Conservation (phyloP, 192 early-diverging fungal species). For the Coemansia sp. region DNA sequence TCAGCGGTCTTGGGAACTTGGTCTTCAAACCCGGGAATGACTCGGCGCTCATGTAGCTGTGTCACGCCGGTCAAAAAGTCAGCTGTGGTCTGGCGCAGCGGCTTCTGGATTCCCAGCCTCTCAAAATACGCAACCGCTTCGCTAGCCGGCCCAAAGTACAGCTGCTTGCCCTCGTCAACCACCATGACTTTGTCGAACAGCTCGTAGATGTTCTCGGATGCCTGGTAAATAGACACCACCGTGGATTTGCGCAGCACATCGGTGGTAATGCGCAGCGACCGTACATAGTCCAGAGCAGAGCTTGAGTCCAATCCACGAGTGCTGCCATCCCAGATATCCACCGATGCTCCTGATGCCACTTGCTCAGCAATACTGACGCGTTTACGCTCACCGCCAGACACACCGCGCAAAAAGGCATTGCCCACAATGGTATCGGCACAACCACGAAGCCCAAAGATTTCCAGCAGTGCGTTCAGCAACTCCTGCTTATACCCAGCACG, state of each 20-base stretch:
- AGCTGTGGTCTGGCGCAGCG: conserved; percentile 56
- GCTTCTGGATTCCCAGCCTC: conserved; percentile 54
- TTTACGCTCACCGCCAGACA: conserved; percentile 80
- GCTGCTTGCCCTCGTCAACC: conserved; percentile 50
- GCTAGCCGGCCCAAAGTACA: conserved; percentile 58
- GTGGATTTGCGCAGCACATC: conserved; percentile 67
- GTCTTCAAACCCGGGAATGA: conserved; percentile 57
- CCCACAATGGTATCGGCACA: conserved; percentile 62
- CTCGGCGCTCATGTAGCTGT: conserved; percentile 57
- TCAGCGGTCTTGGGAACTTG: conserved; percentile 56
- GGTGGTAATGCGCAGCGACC: conserved; percentile 69
- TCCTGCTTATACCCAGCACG: conserved; percentile 56
- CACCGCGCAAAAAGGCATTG: conserved; percentile 71
- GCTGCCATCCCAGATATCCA: conserved; percentile 69
- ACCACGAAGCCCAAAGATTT: conserved; percentile 53
- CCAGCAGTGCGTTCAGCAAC: conserved; percentile 55
- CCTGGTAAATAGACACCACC: conserved; percentile 69
- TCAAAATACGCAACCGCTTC: conserved; percentile 55
- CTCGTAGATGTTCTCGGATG: conserved; percentile 65
- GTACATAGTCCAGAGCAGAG: conserved; percentile 76
- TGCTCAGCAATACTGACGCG: conserved; percentile 77
- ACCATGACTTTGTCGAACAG: conserved; percentile 61
- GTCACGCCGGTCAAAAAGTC: conserved; percentile 68
- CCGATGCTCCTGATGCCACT: conserved; percentile 60
- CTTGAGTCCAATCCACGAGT: conserved; percentile 79